phyloP scores from a whole-genome alignment of 164 flowering plant genomes.

The Chimonanthus salicifolius region DNA sequence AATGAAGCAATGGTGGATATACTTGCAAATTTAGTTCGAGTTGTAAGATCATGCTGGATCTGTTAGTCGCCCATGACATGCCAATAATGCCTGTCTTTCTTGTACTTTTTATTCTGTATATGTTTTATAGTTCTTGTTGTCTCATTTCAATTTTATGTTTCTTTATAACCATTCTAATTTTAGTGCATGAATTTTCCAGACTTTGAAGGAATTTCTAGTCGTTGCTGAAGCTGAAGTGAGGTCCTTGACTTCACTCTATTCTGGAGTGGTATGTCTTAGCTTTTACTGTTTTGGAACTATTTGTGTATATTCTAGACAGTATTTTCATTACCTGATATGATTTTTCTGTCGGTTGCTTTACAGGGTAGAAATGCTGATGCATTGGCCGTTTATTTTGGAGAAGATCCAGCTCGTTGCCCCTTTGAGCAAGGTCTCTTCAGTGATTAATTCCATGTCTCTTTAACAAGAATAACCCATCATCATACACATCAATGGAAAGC shows the following conservation, averaged over 20 bases:
- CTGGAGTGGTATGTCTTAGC: constrained; percentile 67
- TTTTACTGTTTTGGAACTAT: neutral
- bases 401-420: constrained; percentile 89
- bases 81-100: neutral
- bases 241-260: constrained; percentile 73
- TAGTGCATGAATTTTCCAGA: constrained; percentile 30
- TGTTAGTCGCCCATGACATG: neutral
- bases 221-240: constrained; percentile 89
- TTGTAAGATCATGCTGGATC: too few relatives aligned
- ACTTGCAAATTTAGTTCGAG: neutral
- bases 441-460: neutral
- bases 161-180: neutral
- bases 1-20: neutral
- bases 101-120: neutral
- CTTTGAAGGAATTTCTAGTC: constrained; percentile 67
- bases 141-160: neutral
- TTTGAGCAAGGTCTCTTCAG: constrained; percentile 80
- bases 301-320: neutral
- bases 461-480: neutral
- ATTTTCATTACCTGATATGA: neutral
- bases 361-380: constrained; percentile 97
- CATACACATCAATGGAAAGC: too few relatives aligned
- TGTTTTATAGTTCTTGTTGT: neutral
- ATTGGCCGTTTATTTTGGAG: constrained; percentile 85
- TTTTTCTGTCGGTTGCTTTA: constrained; percentile 3